Evolutionary conservation across 2,329 filamentous ascomycete species (phyloP).

Genomic region (Fusarium albosuccineum): DNA sequence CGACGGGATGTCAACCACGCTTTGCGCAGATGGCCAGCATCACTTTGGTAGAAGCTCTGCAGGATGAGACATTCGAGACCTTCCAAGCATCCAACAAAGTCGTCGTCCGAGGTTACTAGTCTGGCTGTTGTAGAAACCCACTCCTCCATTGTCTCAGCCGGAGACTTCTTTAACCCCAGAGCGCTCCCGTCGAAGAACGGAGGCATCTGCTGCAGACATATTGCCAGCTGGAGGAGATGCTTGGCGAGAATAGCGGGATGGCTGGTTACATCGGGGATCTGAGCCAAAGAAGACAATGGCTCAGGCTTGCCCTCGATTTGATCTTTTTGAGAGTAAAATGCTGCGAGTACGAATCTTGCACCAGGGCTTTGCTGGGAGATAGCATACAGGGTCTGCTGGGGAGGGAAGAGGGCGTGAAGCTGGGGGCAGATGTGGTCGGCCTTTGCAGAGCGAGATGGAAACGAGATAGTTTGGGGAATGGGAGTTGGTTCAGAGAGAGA

Average conservation of each 20-base stretch:
- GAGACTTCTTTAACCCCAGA: slow-evolving; percentile 41
- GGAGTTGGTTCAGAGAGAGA: neutral
- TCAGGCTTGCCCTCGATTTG: slow-evolving; percentile 52
- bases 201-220: slow-evolving; percentile 61
- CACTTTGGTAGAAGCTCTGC: slow-evolving; percentile 62
- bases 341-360: slow-evolving; percentile 44
- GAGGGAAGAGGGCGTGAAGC: slow-evolving; percentile 41
- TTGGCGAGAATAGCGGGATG: slow-evolving; percentile 64
- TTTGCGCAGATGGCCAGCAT: slow-evolving; percentile 66
- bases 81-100: slow-evolving; percentile 64
- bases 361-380: slow-evolving; percentile 43
- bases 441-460: slow-evolving; percentile 22
- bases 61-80: slow-evolving; percentile 66
- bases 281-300: slow-evolving; percentile 43
- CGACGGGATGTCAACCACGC: slow-evolving; percentile 66
- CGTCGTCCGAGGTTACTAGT: slow-evolving; percentile 64
- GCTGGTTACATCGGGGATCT: slow-evolving; percentile 54
- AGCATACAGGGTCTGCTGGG: slow-evolving; percentile 37
- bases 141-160: slow-evolving; percentile 39
- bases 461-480: slow-evolving; percentile 5
- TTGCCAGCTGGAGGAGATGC: slow-evolving; percentile 60
- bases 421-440: slow-evolving; percentile 30
- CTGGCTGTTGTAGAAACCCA: slow-evolving; percentile 51
- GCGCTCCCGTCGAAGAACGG: slow-evolving; percentile 46
- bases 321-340: slow-evolving; percentile 46